Evolutionary conservation across 768 basidiomycete genomes (phyloP), one percentile per base, ranked within the genome.

Genomic region (Suillus decipiens): DNA sequence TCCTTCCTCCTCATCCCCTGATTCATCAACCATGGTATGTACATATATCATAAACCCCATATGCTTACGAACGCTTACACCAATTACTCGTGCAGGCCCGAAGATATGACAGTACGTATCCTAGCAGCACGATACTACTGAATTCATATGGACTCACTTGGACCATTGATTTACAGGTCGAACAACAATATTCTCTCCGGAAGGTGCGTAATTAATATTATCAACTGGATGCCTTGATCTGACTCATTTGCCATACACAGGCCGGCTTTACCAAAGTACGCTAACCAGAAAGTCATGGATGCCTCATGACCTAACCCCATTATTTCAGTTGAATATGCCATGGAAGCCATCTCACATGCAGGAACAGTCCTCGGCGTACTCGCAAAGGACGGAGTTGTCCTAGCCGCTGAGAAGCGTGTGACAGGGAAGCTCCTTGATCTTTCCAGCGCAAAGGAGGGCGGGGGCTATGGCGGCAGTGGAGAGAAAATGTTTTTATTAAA

Each of bases 131-230:
- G n/a, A n/a, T n/a, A n/a, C 37, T 68, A 9, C 47, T 53, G 39
- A 61, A 9, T 19, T 22, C 55, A 59, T 64, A 60, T 58, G 57
- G n/a, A 55, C 65, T 61, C 63, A 63, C 63, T 41, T 63, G 67
- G 68, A 67, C 68, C 68, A 42, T 72, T 60, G 62, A 72, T 70
- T 72, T 74, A 71, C 78, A 93, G 89, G 89, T 79, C 89, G 95
- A 70, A 99, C 96, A 69, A 99, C 96, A 65, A 99, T 97, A 80
- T 99, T 99, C 87, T 98, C 96, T 60, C 96, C 96, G 39, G 96
- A 99, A 79, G 96, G 96, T 90, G 74, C 64, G 81, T 72, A 31
- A 5, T 54, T 28, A 36, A 41, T 11, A 33, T 65, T 34, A 41
- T 63, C 43, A n/a, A 66, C 62, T 45, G 5, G 10, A 42, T 53